Evolutionary conservation across 139 green algal species (phyloP).

Genomic region (Chlamydomonas schloesseri): DNA sequence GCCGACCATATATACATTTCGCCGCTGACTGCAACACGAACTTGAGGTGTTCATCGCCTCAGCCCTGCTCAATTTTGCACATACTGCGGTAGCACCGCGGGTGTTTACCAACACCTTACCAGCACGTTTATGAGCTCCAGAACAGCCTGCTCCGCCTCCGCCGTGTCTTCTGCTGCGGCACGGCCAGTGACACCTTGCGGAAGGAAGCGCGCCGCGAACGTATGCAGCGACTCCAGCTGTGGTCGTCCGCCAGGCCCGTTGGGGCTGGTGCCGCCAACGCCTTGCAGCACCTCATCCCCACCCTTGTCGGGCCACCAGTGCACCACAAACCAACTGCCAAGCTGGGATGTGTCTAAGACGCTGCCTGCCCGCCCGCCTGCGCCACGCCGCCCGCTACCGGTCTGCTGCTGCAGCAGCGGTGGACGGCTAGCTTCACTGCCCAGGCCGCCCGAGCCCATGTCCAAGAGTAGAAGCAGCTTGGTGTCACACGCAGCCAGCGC

Average conservation of each 20-base stretch:
- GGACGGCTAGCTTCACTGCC: too few relatives aligned
- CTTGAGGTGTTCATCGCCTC: too few relatives aligned
- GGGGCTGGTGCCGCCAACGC: neutral
- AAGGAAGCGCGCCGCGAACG: neutral
- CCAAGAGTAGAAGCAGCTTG: neutral
- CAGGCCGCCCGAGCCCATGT: neutral
- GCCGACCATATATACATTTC: too few relatives aligned
- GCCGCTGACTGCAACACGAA: too few relatives aligned
- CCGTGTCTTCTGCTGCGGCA: neutral
- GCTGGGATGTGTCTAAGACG: too few relatives aligned
- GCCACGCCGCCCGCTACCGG: neutral
- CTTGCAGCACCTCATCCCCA: neutral
- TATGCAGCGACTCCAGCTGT: neutral
- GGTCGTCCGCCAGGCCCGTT: neutral
- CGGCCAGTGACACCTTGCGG: neutral
- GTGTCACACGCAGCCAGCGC: neutral
- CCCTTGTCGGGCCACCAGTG: neutral
- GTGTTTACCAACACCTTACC: too few relatives aligned
- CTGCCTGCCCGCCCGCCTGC: too few relatives aligned
- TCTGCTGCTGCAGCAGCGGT: neutral
- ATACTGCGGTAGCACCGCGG: too few relatives aligned
- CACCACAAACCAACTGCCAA: neutral
- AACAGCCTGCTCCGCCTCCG: neutral
- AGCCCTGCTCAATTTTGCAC: too few relatives aligned
- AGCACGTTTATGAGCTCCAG: neutral